A percentile compares a stretch with the other conserved stretches of the same genome.
phyloP scores from a whole-genome alignment of 2,329 filamentous ascomycete species.

The Trichoderma sp. region DNA sequence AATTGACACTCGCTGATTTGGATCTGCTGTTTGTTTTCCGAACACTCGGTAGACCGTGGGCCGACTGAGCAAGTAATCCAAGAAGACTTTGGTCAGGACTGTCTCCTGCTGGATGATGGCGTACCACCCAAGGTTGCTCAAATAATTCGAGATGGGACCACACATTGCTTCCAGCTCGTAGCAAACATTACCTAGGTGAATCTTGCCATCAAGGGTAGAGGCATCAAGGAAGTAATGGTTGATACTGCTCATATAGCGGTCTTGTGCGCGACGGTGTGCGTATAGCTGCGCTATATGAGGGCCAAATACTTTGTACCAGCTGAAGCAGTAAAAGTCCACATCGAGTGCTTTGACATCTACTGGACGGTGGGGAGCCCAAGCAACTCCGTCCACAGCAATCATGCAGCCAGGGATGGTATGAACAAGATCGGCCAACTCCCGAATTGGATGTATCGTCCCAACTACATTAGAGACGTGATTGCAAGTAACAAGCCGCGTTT shows the following conservation, averaged over 20 bases:
- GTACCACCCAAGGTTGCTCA: neutral
- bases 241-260: neutral
- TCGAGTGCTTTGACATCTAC: conserved; percentile 67
- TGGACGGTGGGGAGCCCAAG: conserved; percentile 69
- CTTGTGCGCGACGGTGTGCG: neutral
- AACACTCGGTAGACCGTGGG: neutral
- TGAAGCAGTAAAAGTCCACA: conserved; percentile 76
- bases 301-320: conserved; percentile 81
- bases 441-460: neutral
- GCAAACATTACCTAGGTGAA: neutral
- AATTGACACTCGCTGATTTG: neutral
- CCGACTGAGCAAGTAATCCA: neutral
- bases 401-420: neutral
- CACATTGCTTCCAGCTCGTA: neutral
- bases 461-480: neutral
- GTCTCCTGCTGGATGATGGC: neutral
- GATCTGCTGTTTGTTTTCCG: neutral
- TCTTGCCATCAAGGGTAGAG: neutral
- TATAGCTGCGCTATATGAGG: conserved; percentile 55
- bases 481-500: neutral
- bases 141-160: neutral
- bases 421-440: neutral
- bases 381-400: conserved; percentile 65
- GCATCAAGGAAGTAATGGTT: neutral
- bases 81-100: neutral